A percentile compares a stretch with the other conserved stretches of the same genome.
Conservation (phyloP, 306 rosid species). For the Trichosanthes cucumerina region DNA sequence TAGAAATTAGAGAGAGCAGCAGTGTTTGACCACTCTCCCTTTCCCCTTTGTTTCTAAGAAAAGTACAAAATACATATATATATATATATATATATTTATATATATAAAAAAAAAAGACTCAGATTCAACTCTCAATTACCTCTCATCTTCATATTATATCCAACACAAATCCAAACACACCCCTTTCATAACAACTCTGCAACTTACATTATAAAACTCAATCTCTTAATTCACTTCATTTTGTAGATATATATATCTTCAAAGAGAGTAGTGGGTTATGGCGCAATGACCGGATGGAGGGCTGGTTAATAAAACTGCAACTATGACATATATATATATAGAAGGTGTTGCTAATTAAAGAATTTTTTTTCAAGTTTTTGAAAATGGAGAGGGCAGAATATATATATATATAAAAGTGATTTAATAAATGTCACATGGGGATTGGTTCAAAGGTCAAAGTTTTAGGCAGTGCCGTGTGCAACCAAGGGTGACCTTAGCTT, state of each 20-base stretch:
- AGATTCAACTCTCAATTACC: background rate
- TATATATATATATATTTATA: background rate
- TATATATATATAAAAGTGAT: background rate
- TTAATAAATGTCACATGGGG: slow-evolving; percentile 8
- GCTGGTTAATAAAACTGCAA: background rate
- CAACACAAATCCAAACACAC: background rate
- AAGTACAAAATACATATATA: background rate
- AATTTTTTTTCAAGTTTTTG: background rate
- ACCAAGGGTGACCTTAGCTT: background rate
- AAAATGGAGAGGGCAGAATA: background rate
- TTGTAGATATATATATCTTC: background rate
- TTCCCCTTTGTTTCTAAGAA: background rate
- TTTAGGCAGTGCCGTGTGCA: background rate
- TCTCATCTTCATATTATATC: background rate
- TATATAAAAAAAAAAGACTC: background rate
- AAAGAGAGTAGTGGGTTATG: background rate
- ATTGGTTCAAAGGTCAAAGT: slow-evolving; percentile 5
- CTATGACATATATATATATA: background rate
- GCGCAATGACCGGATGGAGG: background rate
- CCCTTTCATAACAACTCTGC: background rate
- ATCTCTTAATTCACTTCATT: background rate
- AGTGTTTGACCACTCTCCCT: background rate
- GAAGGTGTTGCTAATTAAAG: background rate
- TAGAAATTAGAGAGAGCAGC: background rate
- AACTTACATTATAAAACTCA: background rate